Evolutionary conservation across 192 early-diverging fungal genomes (phyloP).

Genomic region (Backusella macrospora): DNA sequence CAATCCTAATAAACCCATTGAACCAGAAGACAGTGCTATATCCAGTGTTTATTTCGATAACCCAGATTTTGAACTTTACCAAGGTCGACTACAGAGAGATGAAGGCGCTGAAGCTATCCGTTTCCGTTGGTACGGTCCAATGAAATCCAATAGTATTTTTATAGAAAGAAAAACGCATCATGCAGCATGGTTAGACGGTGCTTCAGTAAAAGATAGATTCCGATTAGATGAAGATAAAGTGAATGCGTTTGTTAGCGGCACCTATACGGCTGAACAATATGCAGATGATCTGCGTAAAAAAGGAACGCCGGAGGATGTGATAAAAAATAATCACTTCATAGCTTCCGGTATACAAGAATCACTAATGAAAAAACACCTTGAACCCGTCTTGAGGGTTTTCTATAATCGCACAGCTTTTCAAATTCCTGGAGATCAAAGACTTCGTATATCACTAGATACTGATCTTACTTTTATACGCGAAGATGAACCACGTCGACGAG

Average conservation of each 20-base stretch:
- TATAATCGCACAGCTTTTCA: constrained; percentile 99
- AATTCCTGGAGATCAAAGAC: constrained; percentile 90
- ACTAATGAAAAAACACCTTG: constrained; percentile 60
- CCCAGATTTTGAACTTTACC: constrained; percentile 86
- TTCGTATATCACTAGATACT: constrained; percentile 94
- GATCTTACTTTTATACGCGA: constrained; percentile 96
- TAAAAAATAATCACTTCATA: constrained; percentile 46
- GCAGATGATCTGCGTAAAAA: constrained; percentile 11
- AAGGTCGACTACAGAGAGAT: constrained; percentile 83
- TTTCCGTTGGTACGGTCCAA: constrained; percentile 89
- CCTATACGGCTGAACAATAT: constrained; percentile 52
- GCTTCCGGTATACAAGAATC: constrained; percentile 54
- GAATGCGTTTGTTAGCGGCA: constrained; percentile 80
- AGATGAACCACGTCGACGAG: constrained; percentile 76
- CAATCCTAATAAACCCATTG: constrained; percentile 71
- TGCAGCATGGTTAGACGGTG: constrained; percentile 72
- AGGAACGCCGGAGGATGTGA: constrained; percentile 8
- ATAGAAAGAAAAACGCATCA: constrained; percentile 42
- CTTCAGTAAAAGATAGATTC: constrained; percentile 92
- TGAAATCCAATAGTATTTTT: constrained; percentile 27
- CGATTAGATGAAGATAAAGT: constrained; percentile 89
- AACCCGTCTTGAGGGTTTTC: constrained; percentile 78
- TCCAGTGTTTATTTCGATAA: constrained; percentile 97
- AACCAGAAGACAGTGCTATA: constrained; percentile 76
- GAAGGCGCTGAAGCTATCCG: constrained; percentile 92